Evolutionary conservation across 176 grass and related monocot species (phyloP).

Genomic region (Bonia amplexicaulis): DNA sequence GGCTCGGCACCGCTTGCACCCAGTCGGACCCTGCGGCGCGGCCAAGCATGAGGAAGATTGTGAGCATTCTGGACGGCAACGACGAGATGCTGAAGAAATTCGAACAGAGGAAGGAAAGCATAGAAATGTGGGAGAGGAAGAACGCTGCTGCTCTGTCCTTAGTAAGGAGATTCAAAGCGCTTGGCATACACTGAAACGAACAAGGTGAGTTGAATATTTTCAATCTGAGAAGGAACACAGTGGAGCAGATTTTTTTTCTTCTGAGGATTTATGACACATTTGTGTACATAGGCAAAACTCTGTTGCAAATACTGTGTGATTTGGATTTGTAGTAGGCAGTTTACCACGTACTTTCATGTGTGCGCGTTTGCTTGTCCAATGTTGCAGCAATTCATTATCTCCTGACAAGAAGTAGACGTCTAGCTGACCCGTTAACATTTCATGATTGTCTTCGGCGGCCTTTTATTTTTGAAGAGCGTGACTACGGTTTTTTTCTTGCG

Average conservation of each 20-base stretch:
- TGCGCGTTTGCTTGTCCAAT: not conserved
- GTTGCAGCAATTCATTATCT: not conserved
- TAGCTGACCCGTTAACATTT: too few relatives aligned
- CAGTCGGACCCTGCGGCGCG: slow-evolving; percentile 40
- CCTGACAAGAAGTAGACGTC: too few relatives aligned
- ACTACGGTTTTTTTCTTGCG: too few relatives aligned
- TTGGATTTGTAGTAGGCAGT: not conserved
- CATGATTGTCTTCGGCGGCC: too few relatives aligned
- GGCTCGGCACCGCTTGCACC: slow-evolving; percentile 69
- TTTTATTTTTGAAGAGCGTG: too few relatives aligned
- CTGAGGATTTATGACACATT: not conserved
- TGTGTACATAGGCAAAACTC: not conserved
- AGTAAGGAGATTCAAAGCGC: slow-evolving; percentile 65
- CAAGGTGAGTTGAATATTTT: not conserved
- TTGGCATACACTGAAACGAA: slow-evolving; percentile 70
- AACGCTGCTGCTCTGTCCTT: slow-evolving; percentile 51
- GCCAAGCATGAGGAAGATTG: slow-evolving; percentile 69
- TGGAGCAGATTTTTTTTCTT: not conserved
- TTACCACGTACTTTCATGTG: not conserved
- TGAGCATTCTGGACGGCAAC: slow-evolving; percentile 77
- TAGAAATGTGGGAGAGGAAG: slow-evolving; percentile 52
- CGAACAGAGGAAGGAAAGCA: slow-evolving; percentile 35
- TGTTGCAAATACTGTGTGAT: not conserved
- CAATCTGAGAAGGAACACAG: not conserved
- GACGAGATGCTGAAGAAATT: slow-evolving; percentile 47